Evolutionary conservation across 345 rosid genomes (phyloP), one percentile per base, ranked within the genome.

Genomic region (Toxicodendron radicans): DNA sequence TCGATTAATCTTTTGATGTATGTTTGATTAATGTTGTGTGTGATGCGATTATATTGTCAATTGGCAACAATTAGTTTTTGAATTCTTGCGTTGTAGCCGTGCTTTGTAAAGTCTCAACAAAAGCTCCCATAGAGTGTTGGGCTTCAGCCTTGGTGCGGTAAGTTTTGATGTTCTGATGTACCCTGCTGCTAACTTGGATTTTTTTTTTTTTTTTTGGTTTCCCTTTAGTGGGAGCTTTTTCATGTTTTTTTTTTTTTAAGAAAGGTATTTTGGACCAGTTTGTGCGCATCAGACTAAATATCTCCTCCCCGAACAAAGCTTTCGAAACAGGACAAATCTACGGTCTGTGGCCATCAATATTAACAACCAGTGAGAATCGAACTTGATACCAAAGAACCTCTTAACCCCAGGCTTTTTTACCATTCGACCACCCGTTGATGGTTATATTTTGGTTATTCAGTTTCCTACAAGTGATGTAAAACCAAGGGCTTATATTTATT

Each of bases 171-270:
- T 30, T 30, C 32, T 38, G 60, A 46, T 38, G 52, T 62, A 7
- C 18, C 64, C 73, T 32, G 38, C 73, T 45, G 48, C 79, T 72
- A 73, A 75, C 70, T 53, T 69, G 60, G n/a, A n/a, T n/a, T n/a
- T n/a, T n/a, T n/a, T n/a, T n/a, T n/a, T n/a, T n/a, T n/a, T 27
- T 30, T 13, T 49, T 14, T 66, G 20, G 4, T 66, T 66, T 66
- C 20, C 23, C 58, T 66, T 12, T 14, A 0, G 12, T 46, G 49
- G 52, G 72, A 48, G 45, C 14, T 12, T 38, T 4, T 14, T 41
- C 49, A 24, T 66, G n/a, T n/a, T n/a, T n/a, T n/a, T n/a, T n/a
- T n/a, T n/a, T n/a, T n/a, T n/a, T n/a, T n/a, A n/a, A n/a, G n/a
- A n/a, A n/a, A n/a, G n/a, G n/a, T n/a, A n/a, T n/a, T n/a, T n/a